Base-by-base conservation (phyloP, 768 basidiomycete species). In the Boletus subparvulus region DNA sequence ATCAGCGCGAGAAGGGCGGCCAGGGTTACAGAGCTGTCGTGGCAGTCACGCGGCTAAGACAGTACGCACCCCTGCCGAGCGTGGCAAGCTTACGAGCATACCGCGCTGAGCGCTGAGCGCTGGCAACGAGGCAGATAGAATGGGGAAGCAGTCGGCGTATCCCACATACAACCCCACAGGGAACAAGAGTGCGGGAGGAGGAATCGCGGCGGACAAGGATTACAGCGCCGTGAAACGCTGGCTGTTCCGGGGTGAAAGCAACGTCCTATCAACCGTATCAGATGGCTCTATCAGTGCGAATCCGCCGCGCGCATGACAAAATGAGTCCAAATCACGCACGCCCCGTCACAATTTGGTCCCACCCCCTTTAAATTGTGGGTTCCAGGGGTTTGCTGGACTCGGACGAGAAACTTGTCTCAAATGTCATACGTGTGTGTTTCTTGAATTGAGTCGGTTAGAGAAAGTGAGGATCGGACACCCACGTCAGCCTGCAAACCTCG, bases 181-280 rank as follows among this genome's bases (percentile, higher is more conserved):
- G 42, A 49, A 32, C 32, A 11, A 32, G 32, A 11, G 32, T 32
- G 32, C 32, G 32, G 10, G 40, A 24, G 17, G 16, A 33, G 28
- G 32, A n/a, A 61, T 49, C 48, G 24, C 63, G 63, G 63, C 63
- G 63, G 65, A 66, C 43, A 50, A 60, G 37, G 37, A 24, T 24
- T 32, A 46, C 32, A 60, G 54, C 50, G 54, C 64, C 64, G 64
- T 67, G 64, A 65, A 65, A 67, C 64, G 58, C 19, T 40, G 58
- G 24, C 43, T 32, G 17, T 56, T 55, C 39, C 32, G 52, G 56
- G 54, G 51, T 50, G 52, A 26, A 30, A 33, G 48, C 14, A 45
- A 35, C 48, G 61, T 53, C 63, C 65, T 68, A 66, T 67, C 65
- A 66, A 48, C 54, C 65, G 65, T 66, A 65, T 66, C 66, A 68